Percentiles rank a stretch among this genome's conserved stretches.
phyloP scores from a whole-genome alignment of 1,284 basidiomycete species.

The Apiotrichum akiyoshidainum region DNA sequence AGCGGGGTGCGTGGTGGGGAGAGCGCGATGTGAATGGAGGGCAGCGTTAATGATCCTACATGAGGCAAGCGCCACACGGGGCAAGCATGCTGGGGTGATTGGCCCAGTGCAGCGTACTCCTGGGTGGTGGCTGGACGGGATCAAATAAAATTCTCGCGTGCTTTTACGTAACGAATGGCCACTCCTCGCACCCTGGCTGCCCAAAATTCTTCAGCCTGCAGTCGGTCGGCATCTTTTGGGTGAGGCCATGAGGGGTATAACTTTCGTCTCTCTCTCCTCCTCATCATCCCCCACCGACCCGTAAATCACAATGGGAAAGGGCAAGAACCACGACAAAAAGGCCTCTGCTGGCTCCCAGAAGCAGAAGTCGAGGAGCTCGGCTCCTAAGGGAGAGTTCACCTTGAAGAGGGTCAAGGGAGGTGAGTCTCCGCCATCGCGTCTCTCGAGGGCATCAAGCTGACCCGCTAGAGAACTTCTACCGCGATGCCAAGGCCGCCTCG shows the following conservation, averaged over 20 bases:
- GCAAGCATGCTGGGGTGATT: no score
- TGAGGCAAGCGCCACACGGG: no score
- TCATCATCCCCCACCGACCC: slow-evolving; percentile 2
- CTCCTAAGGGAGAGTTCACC: slow-evolving; percentile 40
- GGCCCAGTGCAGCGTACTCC: no score
- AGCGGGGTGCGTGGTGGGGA: no score
- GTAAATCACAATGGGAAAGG: slow-evolving; percentile 44
- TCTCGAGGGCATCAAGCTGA: slow-evolving; percentile 56
- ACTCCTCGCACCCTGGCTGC: not conserved
- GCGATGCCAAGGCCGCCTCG: slow-evolving; percentile 78
- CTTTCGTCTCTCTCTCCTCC: slow-evolving; percentile 1
- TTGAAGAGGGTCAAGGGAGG: slow-evolving; percentile 68
- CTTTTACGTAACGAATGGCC: no score
- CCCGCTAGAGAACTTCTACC: slow-evolving; percentile 71
- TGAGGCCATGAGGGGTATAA: no score
- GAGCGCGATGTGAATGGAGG: no score
- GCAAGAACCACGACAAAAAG: slow-evolving; percentile 50
- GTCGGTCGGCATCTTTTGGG: no score
- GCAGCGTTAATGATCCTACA: no score
- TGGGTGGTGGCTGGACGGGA: no score
- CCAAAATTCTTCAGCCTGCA: no score
- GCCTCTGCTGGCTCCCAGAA: slow-evolving; percentile 41
- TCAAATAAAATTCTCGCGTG: no score
- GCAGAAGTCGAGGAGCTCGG: slow-evolving; percentile 35
- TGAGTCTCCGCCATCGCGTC: not conserved